Evolutionary conservation across 2,329 filamentous ascomycete species (phyloP).

Genomic region (Cladosporium sp.): DNA sequence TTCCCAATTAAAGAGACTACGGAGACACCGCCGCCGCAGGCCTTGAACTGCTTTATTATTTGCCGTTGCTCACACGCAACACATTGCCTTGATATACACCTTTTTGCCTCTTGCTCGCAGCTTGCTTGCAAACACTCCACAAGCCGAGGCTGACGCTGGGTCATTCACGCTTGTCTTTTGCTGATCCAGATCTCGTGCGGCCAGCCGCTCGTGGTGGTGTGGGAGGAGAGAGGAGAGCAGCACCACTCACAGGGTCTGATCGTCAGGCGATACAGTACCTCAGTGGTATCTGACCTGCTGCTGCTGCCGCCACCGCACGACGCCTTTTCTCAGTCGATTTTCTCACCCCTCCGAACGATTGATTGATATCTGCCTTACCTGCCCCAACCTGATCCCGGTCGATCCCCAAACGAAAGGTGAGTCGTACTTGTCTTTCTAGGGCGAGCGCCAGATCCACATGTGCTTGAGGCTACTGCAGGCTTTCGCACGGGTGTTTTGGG

Average conservation of each 20-base stretch:
- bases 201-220: slow-evolving; percentile 10
- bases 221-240: slow-evolving; percentile 3
- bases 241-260: not conserved
- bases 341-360: not conserved
- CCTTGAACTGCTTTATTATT: slow-evolving; percentile 4
- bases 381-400: not conserved
- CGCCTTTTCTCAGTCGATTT: not conserved
- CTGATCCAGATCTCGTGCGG: slow-evolving; percentile 12
- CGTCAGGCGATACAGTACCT: slow-evolving; percentile 1
- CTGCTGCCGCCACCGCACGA: not conserved
- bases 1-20: slow-evolving; percentile 7
- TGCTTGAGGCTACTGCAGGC: slow-evolving; percentile 10
- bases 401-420: not conserved
- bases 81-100: not conserved
- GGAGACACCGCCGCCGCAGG: slow-evolving; percentile 10
- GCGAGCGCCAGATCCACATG: slow-evolving; percentile 6
- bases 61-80: not conserved
- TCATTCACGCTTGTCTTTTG: slow-evolving; percentile 2
- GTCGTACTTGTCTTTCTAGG: slow-evolving; percentile 12
- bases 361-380: not conserved
- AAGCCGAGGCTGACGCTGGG: slow-evolving; percentile 10
- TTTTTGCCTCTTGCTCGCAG: not conserved
- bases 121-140: not conserved
- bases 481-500: not conserved
- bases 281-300: slow-evolving; percentile 1